Percentiles rank a stretch among this genome's conserved stretches.
These are phyloP conservation scores for Vicia faba DNA, from an alignment of 306 rosid species.

Conservation along the genomic window DNA sequence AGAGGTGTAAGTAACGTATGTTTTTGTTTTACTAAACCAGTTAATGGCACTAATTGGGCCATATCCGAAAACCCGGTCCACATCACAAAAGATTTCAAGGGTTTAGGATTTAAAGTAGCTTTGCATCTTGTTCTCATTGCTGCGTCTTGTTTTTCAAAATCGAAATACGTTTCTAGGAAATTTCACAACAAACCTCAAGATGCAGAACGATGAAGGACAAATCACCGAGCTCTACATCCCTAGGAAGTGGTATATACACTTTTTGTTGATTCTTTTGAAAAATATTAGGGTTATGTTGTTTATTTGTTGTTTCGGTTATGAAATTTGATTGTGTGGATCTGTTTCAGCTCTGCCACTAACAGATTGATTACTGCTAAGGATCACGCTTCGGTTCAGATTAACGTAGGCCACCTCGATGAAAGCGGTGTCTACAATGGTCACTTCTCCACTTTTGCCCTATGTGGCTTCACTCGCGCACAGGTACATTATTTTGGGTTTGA, in stretches of 20 bases:
- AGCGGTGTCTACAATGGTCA: conserved; percentile 58
- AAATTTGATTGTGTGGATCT: not conserved
- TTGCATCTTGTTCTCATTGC: no score
- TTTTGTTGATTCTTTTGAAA: not conserved
- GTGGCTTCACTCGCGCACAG: conserved; percentile 69
- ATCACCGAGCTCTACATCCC: conserved; percentile 72
- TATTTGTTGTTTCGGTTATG: not conserved
- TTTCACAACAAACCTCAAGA: not conserved
- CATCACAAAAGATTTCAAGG: no score
- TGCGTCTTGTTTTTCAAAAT: no score
- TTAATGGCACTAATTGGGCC: no score
- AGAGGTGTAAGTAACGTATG: no score
- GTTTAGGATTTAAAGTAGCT: no score
- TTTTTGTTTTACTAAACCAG: no score
- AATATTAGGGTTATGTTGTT: no score
- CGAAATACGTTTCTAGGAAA: no score
- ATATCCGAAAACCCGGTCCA: no score
- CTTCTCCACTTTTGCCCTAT: conserved; percentile 65
- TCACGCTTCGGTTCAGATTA: conserved; percentile 70
- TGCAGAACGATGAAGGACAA: conserved; percentile 46
- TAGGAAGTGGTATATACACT: conserved; percentile 53
- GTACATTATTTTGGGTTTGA: conserved; percentile 30
- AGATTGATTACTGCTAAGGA: conserved; percentile 70
- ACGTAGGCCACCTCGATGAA: conserved; percentile 73
- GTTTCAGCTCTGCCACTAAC: conserved; percentile 65